Evolutionary conservation across 139 green algal species (phyloP).

Genomic region (Chlorella sp.): DNA sequence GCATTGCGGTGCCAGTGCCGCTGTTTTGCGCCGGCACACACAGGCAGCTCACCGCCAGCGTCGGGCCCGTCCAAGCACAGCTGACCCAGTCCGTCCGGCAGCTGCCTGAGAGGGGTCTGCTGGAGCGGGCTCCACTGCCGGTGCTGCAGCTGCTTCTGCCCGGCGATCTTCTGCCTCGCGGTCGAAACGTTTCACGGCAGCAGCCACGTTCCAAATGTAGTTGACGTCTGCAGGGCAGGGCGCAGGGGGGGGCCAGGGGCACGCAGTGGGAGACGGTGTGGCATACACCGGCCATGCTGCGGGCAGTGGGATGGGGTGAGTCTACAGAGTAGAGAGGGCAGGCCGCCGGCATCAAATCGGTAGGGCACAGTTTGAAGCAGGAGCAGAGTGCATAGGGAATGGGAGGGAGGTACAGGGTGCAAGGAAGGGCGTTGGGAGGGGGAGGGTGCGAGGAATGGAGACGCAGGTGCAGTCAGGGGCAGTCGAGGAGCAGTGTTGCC

Average conservation of each 20-base stretch:
- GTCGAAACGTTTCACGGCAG: slow-evolving; percentile 20
- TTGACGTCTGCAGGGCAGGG: background rate
- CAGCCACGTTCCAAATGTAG: background rate
- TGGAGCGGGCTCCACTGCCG: background rate
- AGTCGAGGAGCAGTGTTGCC: background rate
- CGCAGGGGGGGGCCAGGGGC: background rate
- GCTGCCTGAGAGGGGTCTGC: background rate
- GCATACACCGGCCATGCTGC: too few species aligned
- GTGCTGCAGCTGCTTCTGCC: background rate
- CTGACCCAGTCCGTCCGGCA: background rate
- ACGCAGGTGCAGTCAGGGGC: background rate
- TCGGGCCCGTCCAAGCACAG: background rate
- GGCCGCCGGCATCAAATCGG: too few species aligned
- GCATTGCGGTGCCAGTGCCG: background rate
- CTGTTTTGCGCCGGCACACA: background rate
- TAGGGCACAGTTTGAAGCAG: too few species aligned
- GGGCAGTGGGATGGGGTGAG: too few species aligned
- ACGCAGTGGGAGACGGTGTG: too few species aligned
- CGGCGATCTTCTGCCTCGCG: background rate
- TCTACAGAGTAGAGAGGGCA: too few species aligned
- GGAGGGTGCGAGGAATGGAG: background rate
- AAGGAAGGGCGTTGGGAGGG: background rate
- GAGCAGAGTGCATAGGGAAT: too few species aligned
- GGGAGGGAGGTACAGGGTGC: background rate
- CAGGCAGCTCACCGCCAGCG: background rate